phyloP scores from a whole-genome alignment of 257 asterid species.

The Penstemon newberryi region DNA sequence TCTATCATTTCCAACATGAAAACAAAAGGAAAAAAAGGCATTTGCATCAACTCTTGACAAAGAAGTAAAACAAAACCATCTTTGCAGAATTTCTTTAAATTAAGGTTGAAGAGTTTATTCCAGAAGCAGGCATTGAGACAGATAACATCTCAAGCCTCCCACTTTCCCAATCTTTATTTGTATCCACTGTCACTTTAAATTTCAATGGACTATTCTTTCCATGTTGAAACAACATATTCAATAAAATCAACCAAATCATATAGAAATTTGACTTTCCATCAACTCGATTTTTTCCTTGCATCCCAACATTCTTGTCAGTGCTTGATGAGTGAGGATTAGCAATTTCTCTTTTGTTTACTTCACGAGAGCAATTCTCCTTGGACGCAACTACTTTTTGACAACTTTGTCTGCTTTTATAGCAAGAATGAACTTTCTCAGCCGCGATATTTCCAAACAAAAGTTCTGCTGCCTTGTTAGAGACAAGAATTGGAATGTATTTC shows the following conservation, averaged over 20 bases:
- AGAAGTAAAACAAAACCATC: not conserved
- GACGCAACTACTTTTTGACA: not conserved
- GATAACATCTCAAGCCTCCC: slow-evolving; percentile 64
- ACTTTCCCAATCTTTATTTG: slow-evolving; percentile 48
- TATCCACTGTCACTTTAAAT: slow-evolving; percentile 46
- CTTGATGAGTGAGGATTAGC: not conserved
- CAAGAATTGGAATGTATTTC: slow-evolving; percentile 53
- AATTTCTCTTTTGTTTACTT: slow-evolving; percentile 9
- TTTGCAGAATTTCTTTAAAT: too few relatives aligned
- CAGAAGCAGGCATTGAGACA: slow-evolving; percentile 46
- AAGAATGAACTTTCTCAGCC: slow-evolving; percentile 52
- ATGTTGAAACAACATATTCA: slow-evolving; percentile 49
- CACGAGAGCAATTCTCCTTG: not conserved
- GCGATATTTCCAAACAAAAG: slow-evolving; percentile 56
- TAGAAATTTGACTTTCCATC: slow-evolving; percentile 36
- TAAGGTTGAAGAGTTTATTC: slow-evolving; percentile 4
- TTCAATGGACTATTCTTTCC: slow-evolving; percentile 58
- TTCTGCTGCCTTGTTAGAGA: slow-evolving; percentile 63
- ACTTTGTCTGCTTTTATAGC: slow-evolving; percentile 39
- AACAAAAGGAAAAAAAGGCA: not conserved
- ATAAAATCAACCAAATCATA: slow-evolving; percentile 54
- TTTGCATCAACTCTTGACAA: not conserved
- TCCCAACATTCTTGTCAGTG: not conserved
- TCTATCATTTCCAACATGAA: not conserved
- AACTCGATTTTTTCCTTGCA: slow-evolving; percentile 18